phyloP scores from a whole-genome alignment of 2,329 filamentous ascomycete genomes.

The Ceratocystis papillata region DNA sequence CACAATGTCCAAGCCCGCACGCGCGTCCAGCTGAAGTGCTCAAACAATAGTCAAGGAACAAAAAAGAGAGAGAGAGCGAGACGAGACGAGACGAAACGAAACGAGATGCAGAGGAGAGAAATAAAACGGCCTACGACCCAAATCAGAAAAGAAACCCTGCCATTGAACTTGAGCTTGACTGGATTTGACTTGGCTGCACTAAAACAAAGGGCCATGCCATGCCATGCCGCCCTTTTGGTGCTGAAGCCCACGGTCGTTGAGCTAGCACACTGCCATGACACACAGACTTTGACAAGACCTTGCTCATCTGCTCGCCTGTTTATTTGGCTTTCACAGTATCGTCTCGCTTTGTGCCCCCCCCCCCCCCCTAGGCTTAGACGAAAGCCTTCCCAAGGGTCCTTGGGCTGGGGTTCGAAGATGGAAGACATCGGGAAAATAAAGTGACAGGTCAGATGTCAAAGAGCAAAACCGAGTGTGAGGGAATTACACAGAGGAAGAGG shows the following conservation, averaged over 20 bases:
- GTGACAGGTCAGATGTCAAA: slow-evolving; percentile 10
- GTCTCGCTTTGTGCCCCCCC: background rate
- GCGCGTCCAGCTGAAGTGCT: slow-evolving; percentile 5
- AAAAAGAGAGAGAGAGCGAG: background rate
- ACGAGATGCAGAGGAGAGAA: background rate
- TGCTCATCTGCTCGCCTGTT: background rate
- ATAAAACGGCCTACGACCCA: background rate
- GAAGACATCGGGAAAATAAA: background rate
- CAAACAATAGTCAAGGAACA: background rate
- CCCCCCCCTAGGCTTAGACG: background rate
- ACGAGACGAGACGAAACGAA: slow-evolving; percentile 2
- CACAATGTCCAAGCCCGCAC: background rate
- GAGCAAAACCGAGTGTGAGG: background rate
- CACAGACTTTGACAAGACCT: background rate
- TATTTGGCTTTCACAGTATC: background rate
- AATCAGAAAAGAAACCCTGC: too few species aligned
- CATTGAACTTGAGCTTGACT: too few species aligned
- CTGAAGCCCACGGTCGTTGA: background rate
- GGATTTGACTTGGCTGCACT: background rate
- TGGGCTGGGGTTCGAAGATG: background rate
- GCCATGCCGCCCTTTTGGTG: too few species aligned
- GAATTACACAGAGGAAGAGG: background rate
- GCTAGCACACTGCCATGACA: background rate
- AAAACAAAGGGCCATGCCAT: too few species aligned
- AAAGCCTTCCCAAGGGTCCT: background rate